Conservation (phyloP, 805 yeast species). For the Hanseniaspora lindneri region DNA sequence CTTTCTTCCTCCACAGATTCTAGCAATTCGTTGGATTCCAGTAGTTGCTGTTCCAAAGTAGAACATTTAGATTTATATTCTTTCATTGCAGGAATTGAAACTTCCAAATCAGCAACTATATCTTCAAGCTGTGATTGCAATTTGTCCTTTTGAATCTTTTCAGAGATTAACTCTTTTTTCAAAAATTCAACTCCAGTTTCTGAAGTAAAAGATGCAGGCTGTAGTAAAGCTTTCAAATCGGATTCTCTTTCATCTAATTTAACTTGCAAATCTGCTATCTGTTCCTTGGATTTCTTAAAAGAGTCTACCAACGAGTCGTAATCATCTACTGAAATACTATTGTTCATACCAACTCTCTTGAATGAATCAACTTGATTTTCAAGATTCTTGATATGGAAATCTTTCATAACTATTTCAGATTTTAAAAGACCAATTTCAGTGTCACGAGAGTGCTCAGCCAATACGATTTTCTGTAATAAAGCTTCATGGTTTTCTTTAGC, state of each 20-base stretch:
- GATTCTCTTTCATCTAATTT: conserved; percentile 29
- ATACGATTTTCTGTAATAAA: background rate
- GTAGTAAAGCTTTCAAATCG: conserved; percentile 5
- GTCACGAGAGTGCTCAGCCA: background rate
- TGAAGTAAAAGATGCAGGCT: conserved; percentile 30
- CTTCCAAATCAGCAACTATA: conserved; percentile 64
- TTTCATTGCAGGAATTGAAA: conserved; percentile 62
- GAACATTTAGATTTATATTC: conserved; percentile 52
- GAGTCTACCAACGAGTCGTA: conserved; percentile 5
- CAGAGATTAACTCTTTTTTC: conserved; percentile 55
- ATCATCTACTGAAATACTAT: conserved; percentile 12
- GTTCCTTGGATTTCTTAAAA: conserved; percentile 2
- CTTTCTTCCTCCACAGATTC: conserved; percentile 43
- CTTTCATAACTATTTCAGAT: conserved; percentile 6
- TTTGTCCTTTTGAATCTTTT: conserved; percentile 56
- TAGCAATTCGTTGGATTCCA: conserved; percentile 42
- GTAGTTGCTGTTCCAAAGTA: conserved; percentile 43
- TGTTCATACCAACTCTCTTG: conserved; percentile 2
- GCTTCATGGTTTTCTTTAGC: background rate
- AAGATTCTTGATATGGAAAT: conserved; percentile 4
- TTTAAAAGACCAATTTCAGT: background rate
- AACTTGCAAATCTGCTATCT: conserved; percentile 29
- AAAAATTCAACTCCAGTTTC: conserved; percentile 38
- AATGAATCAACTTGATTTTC: conserved; percentile 5
- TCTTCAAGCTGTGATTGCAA: conserved; percentile 59